These are phyloP conservation scores for Verruconis gallopava DNA, from an alignment of 2,329 filamentous ascomycete genomes.

Conservation along the genomic window DNA sequence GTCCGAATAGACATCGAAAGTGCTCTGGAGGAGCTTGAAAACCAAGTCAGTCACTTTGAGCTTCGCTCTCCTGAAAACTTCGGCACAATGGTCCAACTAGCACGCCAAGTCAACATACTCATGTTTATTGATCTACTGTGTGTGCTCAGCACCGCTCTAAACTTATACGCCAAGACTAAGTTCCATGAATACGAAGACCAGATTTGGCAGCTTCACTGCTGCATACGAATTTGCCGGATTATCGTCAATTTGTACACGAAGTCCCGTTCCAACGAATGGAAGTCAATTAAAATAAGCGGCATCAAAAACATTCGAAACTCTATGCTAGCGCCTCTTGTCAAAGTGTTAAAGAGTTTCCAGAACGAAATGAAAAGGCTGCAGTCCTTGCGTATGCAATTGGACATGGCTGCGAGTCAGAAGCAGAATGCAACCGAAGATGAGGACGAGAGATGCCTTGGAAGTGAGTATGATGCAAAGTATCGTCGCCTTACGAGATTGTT, in stretches of 20 bases:
- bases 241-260: background rate
- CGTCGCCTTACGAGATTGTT: background rate
- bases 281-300: background rate
- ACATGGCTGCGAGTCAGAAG: background rate
- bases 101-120: background rate
- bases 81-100: too few species aligned
- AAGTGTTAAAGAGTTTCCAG: background rate
- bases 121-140: background rate
- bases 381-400: background rate
- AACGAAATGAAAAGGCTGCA: background rate
- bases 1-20: too few species aligned
- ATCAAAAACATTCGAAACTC: slow-evolving; percentile 1
- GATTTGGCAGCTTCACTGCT: background rate
- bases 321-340: slow-evolving; percentile 6
- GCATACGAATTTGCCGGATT: background rate
- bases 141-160: background rate
- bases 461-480: background rate
- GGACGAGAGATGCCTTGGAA: background rate
- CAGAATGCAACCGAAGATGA: slow-evolving; percentile 1
- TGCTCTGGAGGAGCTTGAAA: too few species aligned
- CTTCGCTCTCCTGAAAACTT: too few species aligned
- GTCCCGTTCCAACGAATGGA: background rate
- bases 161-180: background rate
- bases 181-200: background rate
- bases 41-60: too few species aligned